Evolutionary conservation across 345 rosid genomes (phyloP), one percentile per base, ranked within the genome.

Genomic region (Gossypium herbaceum): DNA sequence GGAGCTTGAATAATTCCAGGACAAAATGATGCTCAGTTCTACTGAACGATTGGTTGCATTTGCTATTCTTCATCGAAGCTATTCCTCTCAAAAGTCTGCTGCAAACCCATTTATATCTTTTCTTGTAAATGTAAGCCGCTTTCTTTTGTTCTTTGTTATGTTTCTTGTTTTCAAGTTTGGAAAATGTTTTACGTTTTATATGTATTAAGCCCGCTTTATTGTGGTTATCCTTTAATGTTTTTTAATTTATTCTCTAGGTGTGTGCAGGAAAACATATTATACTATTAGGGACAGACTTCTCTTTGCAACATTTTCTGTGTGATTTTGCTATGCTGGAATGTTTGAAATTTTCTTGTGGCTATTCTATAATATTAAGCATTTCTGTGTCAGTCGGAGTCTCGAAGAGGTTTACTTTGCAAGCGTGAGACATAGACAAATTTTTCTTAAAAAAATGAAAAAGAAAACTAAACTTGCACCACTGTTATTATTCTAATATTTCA

Each of bases 41-140:
- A 75, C 90, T 1, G 96, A 95, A 79, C 97, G 97, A n/a, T 76
- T 95, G 55, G 84, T 88, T 68, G 91, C 91, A 24, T 89, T 88
- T 78, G 84, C 89, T 78, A 83, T 91, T 79, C 84, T 91, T 45
- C 83, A 85, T 80, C 88, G 84, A 58, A 67, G 88, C 72, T 93
- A 90, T 80, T 88, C 91, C 24, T 84, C 88, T 62, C 85, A 80
- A 19, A 83, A 83, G 25, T 76, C 87, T 43, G 82, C 94, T 59
- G 72, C 76, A 16, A 90, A 89, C 76, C 95, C 98, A 41, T 95
- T 91, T 71, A 52, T 89, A 58, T 77, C 84, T 48, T 84, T 83
- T 57, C 78, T 91, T 61, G 74, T 94, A 59, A 76, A 73, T 72
- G 98, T 94, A 84, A 86, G 89, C 22, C 22, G 0, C n/a, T 61